phyloP scores from a whole-genome alignment of 345 rosid genomes.

The Gossypium raimondii region DNA sequence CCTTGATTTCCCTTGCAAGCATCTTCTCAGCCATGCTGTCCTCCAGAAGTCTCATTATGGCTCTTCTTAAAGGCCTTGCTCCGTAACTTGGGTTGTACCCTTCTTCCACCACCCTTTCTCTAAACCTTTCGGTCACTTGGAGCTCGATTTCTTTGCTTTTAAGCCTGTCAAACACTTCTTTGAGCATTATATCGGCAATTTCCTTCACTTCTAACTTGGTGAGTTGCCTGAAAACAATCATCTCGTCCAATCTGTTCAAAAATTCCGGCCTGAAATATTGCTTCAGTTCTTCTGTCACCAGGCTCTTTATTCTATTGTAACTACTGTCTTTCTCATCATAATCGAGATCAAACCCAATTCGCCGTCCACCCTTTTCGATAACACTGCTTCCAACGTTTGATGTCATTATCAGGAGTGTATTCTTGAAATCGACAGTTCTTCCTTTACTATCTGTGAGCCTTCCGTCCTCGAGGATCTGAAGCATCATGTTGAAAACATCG shows the following conservation, averaged over 20 bases:
- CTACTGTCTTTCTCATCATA: conserved; percentile 91
- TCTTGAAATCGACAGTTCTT: conserved; percentile 94
- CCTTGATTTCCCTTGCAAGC: conserved; percentile 90
- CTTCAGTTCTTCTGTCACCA: conserved; percentile 89
- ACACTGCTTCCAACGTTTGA: conserved; percentile 97
- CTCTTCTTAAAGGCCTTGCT: conserved; percentile 94
- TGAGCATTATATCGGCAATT: conserved; percentile 89
- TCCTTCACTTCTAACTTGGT: conserved; percentile 91
- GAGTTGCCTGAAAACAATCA: conserved; percentile 92
- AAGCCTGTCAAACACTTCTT: conserved; percentile 76
- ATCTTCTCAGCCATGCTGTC: conserved; percentile 99
- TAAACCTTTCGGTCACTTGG: conserved; percentile 89
- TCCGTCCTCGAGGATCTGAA: conserved; percentile 97
- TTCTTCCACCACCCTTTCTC: conserved; percentile 88
- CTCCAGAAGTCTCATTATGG: conserved; percentile 89
- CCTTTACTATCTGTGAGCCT: conserved; percentile 98
- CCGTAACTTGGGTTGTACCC: conserved; percentile 97
- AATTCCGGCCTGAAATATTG: conserved; percentile 94
- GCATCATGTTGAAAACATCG: conserved; percentile 99
- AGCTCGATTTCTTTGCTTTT: conserved; percentile 81
- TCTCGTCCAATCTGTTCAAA: conserved; percentile 91
- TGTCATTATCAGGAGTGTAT: conserved; percentile 95
- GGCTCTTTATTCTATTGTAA: conserved; percentile 83
- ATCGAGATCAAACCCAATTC: conserved; percentile 89
- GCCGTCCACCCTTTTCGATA: conserved; percentile 86